Evolutionary conservation across 176 grass and related monocot species (phyloP).

Genomic region (Thalia dealbata): DNA sequence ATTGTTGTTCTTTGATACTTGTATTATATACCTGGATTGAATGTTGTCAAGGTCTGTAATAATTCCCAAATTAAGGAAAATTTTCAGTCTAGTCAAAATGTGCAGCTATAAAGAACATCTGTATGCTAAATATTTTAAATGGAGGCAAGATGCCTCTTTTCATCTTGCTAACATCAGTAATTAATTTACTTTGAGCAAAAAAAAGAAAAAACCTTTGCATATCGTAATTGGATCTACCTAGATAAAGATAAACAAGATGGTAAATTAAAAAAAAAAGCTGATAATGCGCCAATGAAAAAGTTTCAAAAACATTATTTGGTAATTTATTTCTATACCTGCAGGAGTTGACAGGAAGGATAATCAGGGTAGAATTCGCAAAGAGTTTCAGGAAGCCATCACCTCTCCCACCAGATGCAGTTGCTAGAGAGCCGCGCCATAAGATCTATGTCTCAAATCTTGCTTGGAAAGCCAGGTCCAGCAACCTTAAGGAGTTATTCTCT

Average conservation of each 20-base stretch:
- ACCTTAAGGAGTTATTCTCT: slow-evolving; percentile 67
- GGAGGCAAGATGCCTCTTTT: too few relatives aligned
- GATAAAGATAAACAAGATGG: not conserved
- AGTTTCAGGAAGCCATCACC: slow-evolving; percentile 63
- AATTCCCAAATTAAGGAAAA: not conserved
- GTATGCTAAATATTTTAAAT: not conserved
- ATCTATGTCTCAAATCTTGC: slow-evolving; percentile 92
- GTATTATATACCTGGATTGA: not conserved
- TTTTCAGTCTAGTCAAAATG: not conserved
- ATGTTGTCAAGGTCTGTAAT: not conserved
- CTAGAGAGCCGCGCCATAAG: slow-evolving; percentile 27
- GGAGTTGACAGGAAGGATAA: slow-evolving; percentile 60
- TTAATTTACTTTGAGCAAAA: too few relatives aligned
- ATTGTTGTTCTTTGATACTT: not conserved
- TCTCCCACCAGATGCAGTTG: slow-evolving; percentile 29
- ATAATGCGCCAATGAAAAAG: not conserved
- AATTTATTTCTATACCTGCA: slow-evolving; percentile 21
- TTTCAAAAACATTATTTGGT: not conserved
- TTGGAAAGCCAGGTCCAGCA: slow-evolving; percentile 62
- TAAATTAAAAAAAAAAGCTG: not conserved
- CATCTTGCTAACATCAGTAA: too few relatives aligned
- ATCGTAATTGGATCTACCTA: too few relatives aligned
- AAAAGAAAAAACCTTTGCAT: too few relatives aligned
- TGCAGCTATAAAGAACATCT: not conserved
- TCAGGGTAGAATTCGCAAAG: slow-evolving; percentile 76